phyloP scores from a whole-genome alignment of 2,329 filamentous ascomycete species.

The Exophiala alcalophila region DNA sequence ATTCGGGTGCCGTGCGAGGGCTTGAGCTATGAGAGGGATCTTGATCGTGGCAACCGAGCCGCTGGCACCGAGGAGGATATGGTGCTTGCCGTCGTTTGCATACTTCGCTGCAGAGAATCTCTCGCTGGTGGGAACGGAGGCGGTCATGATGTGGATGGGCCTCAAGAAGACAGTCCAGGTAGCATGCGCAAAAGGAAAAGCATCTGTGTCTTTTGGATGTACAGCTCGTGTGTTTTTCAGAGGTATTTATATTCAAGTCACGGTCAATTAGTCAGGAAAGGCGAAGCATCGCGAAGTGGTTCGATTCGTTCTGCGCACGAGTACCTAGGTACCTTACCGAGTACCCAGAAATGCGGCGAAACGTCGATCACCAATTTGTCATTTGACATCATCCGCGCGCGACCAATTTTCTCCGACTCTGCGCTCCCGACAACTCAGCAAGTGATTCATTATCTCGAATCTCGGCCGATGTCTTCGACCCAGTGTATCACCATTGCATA shows the following conservation, averaged over 20 bases:
- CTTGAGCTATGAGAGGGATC: conserved; percentile 60
- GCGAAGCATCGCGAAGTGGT: no score
- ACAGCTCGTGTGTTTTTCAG: no score
- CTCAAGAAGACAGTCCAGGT: no score
- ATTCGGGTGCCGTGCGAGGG: conserved; percentile 45
- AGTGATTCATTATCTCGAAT: not conserved
- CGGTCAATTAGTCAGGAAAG: no score
- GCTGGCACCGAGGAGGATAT: conserved; percentile 64
- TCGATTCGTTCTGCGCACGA: no score
- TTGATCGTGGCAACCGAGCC: conserved; percentile 90
- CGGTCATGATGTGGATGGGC: conserved; percentile 6
- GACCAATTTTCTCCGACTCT: conserved; percentile 21
- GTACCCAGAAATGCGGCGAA: conserved; percentile 2
- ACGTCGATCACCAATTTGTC: conserved; percentile 20
- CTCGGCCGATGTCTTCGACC: not conserved
- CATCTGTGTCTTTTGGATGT: no score
- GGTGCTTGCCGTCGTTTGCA: conserved; percentile 51
- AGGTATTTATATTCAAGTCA: no score
- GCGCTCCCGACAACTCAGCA: not conserved
- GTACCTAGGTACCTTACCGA: no score
- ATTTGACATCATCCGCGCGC: conserved; percentile 21
- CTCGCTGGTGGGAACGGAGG: conserved; percentile 14
- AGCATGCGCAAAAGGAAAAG: no score
- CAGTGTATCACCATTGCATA: conserved; percentile 2
- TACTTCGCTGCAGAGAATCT: conserved; percentile 28